Conservation (phyloP, 257 asterid genomes). For the Salvia rosmarinus region DNA sequence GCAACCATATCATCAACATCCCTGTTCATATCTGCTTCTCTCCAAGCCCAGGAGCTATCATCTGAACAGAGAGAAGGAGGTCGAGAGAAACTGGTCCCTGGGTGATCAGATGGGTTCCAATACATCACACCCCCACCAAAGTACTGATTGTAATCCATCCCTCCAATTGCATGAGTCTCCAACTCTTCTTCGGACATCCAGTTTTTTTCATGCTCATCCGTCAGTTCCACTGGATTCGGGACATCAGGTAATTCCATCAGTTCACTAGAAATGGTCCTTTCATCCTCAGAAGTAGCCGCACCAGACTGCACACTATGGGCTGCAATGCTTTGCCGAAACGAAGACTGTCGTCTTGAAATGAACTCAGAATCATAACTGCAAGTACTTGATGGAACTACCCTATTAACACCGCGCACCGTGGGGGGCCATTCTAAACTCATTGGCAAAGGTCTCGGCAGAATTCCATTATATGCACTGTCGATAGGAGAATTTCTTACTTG, state of each 20-base stretch:
- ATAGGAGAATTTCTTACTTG: conserved; percentile 73
- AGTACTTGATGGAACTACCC: conserved; percentile 69
- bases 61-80: conserved; percentile 99
- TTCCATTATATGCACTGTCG: conserved; percentile 67
- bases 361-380: conserved; percentile 88
- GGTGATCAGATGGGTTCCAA: conserved; percentile 95
- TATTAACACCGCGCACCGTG: conserved; percentile 65
- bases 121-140: conserved; percentile 99
- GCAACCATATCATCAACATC: conserved; percentile 99
- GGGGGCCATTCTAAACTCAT: conserved; percentile 97
- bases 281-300: conserved; percentile 77
- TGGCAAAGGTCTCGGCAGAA: conserved; percentile 67
- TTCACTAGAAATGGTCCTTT: conserved; percentile 69
- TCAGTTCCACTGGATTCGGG: conserved; percentile 63
- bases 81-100: conserved; percentile 82
- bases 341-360: conserved; percentile 76
- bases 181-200: conserved; percentile 97
- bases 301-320: conserved; percentile 58
- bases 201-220: conserved; percentile 82
- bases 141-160: conserved; percentile 85
- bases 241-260: conserved; percentile 62
- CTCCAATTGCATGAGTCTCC: conserved; percentile 78
- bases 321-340: conserved; percentile 65
- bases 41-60: conserved; percentile 99
- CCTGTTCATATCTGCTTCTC: conserved; percentile 93